Conservation (phyloP, 2,329 filamentous ascomycete genomes). For the Mollisia scopiformis region DNA sequence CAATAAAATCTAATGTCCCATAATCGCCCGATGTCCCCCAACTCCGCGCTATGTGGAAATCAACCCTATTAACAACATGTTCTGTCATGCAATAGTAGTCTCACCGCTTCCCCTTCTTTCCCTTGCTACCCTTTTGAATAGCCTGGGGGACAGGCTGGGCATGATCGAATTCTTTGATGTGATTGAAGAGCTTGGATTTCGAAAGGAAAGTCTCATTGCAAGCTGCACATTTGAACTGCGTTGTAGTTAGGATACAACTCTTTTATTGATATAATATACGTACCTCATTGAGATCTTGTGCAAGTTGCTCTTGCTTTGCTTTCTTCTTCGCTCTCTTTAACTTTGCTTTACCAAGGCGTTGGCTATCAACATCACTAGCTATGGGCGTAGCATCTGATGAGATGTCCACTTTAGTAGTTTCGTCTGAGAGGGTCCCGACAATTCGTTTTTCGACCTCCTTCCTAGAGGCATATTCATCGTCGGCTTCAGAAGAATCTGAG, state of each 20-base stretch:
- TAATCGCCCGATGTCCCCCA: background rate
- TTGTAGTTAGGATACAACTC: background rate
- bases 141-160: conserved; percentile 51
- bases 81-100: background rate
- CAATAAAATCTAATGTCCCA: too few relatives aligned
- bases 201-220: conserved; percentile 62
- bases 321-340: conserved; percentile 54
- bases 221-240: conserved; percentile 53
- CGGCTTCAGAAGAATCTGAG: conserved; percentile 19
- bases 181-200: conserved; percentile 64
- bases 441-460: conserved; percentile 33
- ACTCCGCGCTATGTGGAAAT: conserved; percentile 1
- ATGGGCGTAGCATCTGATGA: conserved; percentile 11
- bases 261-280: background rate
- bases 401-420: background rate
- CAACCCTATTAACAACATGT: background rate
- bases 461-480: conserved; percentile 39
- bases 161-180: conserved; percentile 60
- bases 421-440: conserved; percentile 13
- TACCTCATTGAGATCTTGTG: conserved; percentile 24
- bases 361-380: conserved; percentile 10
- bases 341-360: conserved; percentile 54
- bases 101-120: conserved; percentile 24
- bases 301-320: conserved; percentile 36
- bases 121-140: conserved; percentile 30